Evolutionary conservation across 805 yeast genomes (phyloP).

Genomic region (Yarrowia sp.): DNA sequence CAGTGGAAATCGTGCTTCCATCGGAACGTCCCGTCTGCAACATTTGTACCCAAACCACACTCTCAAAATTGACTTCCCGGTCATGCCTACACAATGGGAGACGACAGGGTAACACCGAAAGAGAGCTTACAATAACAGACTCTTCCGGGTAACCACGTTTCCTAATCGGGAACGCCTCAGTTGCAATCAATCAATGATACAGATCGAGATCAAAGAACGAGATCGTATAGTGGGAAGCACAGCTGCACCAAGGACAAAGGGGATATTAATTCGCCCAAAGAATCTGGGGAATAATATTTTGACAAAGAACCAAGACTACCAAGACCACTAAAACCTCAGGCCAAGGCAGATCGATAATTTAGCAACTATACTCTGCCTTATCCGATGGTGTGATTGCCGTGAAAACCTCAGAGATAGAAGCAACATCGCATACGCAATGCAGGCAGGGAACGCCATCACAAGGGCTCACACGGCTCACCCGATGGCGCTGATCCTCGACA

Average conservation of each 20-base stretch:
- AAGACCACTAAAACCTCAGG: too few relatives aligned
- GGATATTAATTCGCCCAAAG: too few relatives aligned
- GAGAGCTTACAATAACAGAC: too few relatives aligned
- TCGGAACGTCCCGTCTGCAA: slow-evolving; percentile 14
- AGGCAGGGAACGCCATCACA: background rate
- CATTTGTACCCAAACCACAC: slow-evolving; percentile 12
- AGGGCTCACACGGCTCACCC: slow-evolving; percentile 16
- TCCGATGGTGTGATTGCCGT: slow-evolving; percentile 9
- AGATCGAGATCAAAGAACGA: too few relatives aligned
- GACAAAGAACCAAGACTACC: too few relatives aligned
- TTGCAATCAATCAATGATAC: too few relatives aligned
- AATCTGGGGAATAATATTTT: background rate
- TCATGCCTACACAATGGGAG: too few relatives aligned
- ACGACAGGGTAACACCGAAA: too few relatives aligned
- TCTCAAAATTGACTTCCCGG: background rate
- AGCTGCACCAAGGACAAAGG: too few relatives aligned
- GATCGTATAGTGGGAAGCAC: too few relatives aligned
- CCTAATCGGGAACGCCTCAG: too few relatives aligned
- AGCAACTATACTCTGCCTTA: slow-evolving; percentile 15
- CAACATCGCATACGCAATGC: slow-evolving; percentile 32
- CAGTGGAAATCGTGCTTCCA: background rate
- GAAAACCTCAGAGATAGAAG: slow-evolving; percentile 6
- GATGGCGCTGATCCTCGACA: slow-evolving; percentile 18
- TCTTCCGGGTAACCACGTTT: too few relatives aligned
- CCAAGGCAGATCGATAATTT: background rate